A percentile compares a stretch with the other conserved stretches of the same genome.
These are phyloP conservation scores for Ceratocystis papillata DNA, from an alignment of 2,329 filamentous ascomycete genomes.

Conservation along the genomic window DNA sequence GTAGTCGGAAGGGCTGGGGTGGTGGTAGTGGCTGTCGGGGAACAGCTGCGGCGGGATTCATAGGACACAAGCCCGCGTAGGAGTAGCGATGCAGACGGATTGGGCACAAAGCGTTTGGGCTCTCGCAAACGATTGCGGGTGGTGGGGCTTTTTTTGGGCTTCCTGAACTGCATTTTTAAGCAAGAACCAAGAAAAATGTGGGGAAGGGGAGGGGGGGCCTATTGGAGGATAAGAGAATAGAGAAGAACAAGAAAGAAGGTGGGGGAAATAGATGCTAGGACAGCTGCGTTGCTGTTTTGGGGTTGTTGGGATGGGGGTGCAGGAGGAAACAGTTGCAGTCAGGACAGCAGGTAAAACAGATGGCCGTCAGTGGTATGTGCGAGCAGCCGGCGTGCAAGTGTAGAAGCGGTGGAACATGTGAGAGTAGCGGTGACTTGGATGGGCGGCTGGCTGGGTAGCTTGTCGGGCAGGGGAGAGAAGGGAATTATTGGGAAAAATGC, in stretches of 20 bases:
- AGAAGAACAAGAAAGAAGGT: slow-evolving; percentile 4
- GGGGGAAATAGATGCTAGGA: background rate
- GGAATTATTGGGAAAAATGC: background rate
- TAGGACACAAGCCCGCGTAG: background rate
- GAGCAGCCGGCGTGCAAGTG: background rate
- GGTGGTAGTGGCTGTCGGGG: background rate
- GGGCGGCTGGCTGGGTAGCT: background rate
- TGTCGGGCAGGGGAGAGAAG: background rate
- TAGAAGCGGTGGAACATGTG: background rate
- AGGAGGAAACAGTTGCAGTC: background rate
- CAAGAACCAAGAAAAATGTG: slow-evolving; percentile 6
- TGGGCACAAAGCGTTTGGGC: background rate
- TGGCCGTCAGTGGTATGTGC: background rate
- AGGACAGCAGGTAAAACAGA: background rate
- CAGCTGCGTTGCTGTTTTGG: background rate
- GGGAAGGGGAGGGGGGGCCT: background rate
- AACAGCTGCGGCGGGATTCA: background rate
- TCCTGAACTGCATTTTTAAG: slow-evolving; percentile 9
- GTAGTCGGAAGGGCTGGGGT: background rate
- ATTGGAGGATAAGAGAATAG: slow-evolving; percentile 3
- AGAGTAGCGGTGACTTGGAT: background rate
- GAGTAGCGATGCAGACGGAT: background rate
- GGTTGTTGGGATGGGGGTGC: background rate
- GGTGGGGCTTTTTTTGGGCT: slow-evolving; percentile 9
- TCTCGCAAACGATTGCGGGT: background rate